Conservation (phyloP, 208 protist species). For the Trypanosoma theileri region DNA sequence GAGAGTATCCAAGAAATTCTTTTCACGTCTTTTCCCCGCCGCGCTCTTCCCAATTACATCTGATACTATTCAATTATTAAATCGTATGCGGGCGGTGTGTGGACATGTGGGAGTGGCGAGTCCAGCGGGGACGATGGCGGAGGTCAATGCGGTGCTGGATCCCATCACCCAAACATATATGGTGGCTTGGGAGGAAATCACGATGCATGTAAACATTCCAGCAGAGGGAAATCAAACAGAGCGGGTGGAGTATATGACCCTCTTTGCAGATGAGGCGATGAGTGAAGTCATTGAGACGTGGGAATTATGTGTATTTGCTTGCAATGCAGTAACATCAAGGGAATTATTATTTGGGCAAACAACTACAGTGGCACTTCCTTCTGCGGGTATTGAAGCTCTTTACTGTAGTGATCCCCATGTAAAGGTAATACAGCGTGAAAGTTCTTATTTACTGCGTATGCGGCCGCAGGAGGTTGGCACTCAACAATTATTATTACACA, state of each 20-base stretch:
- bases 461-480: constrained; percentile 66
- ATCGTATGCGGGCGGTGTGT: constrained; percentile 74
- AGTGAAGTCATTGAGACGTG: constrained; percentile 81
- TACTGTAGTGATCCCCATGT: constrained; percentile 75
- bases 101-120: constrained; percentile 35
- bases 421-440: constrained; percentile 37
- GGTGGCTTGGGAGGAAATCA: constrained; percentile 83
- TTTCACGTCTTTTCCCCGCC: constrained; percentile 66
- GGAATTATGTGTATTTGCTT: constrained; percentile 85
- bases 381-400: constrained; percentile 59
- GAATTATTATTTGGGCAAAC: constrained; percentile 85
- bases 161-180: constrained; percentile 83
- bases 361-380: constrained; percentile 64
- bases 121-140: constrained; percentile 52
- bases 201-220: constrained; percentile 61
- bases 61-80: constrained; percentile 40
- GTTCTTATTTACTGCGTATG: constrained; percentile 72
- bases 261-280: constrained; percentile 74
- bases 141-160: constrained; percentile 75
- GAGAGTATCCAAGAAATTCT: constrained; percentile 55
- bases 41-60: constrained; percentile 50
- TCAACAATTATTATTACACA: constrained; percentile 70
- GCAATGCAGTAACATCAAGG: constrained; percentile 61
- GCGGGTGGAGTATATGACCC: constrained; percentile 78
- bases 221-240: constrained; percentile 30